Conservation (phyloP, 2,329 filamentous ascomycete species). For the Diaporthe helianthi region DNA sequence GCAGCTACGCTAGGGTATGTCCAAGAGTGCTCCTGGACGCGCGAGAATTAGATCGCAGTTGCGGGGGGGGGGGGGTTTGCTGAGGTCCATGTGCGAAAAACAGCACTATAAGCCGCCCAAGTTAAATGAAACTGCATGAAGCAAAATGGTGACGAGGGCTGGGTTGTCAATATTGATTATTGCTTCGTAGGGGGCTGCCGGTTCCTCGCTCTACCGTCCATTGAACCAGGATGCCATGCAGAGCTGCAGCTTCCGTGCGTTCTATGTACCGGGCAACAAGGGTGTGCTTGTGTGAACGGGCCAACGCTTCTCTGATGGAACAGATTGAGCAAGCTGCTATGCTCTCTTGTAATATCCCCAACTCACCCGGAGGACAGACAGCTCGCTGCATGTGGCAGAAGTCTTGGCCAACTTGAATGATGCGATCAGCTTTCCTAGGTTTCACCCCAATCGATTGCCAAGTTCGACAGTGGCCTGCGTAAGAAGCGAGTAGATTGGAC, state of each 20-base stretch:
- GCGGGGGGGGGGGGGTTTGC: neutral
- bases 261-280: constrained; percentile 27
- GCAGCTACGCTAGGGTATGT: neutral
- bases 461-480: neutral
- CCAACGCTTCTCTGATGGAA: constrained; percentile 16
- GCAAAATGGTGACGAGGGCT: neutral
- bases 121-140: neutral
- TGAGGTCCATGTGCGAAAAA: neutral
- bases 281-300: constrained; percentile 21
- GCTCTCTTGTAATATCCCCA: neutral
- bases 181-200: neutral
- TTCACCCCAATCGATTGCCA: neutral
- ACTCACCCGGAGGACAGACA: neutral
- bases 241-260: constrained; percentile 20
- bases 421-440: neutral
- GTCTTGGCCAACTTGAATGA: neutral
- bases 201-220: neutral
- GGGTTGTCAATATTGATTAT: neutral
- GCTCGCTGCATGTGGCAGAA: neutral
- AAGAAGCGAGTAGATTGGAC: neutral
- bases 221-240: constrained; percentile 29
- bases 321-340: constrained; percentile 12
- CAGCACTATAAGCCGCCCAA: neutral
- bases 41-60: neutral
- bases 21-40: neutral